Evolutionary conservation across 768 basidiomycete species (phyloP), one percentile per base, ranked within the genome.

Genomic region (Pulveroboletus frians): DNA sequence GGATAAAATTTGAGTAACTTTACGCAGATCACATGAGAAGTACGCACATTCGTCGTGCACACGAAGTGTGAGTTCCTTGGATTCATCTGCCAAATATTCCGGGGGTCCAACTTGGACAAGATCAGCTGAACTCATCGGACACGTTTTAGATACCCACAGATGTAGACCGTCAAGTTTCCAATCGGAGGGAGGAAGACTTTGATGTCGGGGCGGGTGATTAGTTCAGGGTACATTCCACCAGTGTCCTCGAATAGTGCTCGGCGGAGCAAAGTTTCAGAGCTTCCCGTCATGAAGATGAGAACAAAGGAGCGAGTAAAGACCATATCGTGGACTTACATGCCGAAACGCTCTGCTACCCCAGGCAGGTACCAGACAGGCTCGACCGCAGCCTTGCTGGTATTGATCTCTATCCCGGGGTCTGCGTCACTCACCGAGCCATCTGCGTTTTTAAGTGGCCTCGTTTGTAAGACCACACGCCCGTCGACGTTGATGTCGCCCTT

Each of bases 361-460:
- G 94, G 94, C 1, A 96, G 71, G 65, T 87, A 91, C 94, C 94
- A 97, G 13, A 97, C 93, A 0, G 94, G 95, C 63, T 97, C 95
- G 8, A 97, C 85, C 0, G 95, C 94, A 0, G 93, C 94, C 71
- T 97, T 97, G 64, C 82, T 84, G n/a, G 87, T 79, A 39, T 73
- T 80, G 11, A 97, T 80, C 72, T 98, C 95, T 15, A 97, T 81
- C 6, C 95, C 94, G 8, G 84, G 81, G 48, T 79, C 76, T 21
- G 73, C 78, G 7, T 71, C 67, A 47, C 76, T 82, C 50, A 62
- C 62, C 0, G 76, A 74, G 11, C 85, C 85, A 59, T 89, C 85
- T 17, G 76, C 75, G 41, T 86, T 86, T 46, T 61, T 71, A 44
- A 84, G 59, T 37, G 82, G 86, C 15, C 70, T 70, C 53, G 84